Evolutionary conservation across 2,329 filamentous ascomycete genomes (phyloP), one percentile per base, ranked within the genome.

Genomic region (Verticillium longisporum): DNA sequence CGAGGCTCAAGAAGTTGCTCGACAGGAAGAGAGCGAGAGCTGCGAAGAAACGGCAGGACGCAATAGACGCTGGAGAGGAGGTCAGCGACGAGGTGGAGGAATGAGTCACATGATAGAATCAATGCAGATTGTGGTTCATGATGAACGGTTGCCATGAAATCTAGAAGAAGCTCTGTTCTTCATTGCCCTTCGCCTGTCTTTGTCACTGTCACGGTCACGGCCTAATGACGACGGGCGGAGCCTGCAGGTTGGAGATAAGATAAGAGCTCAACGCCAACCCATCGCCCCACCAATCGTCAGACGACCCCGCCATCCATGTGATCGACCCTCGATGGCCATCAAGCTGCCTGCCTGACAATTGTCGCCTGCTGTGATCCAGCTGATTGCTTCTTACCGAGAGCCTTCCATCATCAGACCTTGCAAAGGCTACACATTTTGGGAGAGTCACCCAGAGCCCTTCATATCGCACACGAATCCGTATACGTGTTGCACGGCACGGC

Each of bases 1-100:
- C 92, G 78, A 89, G 88, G 66, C 71, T 98, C 68, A 90, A 89
- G 72, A 91, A 89, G 72, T 73, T 98, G 66, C 73, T 98, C 62
- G 90, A 93, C 26, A 87, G 82, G 77, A 92, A 92, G 74, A 81
- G 78, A 65, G 83, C 86, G 61, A 77, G 85, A 60, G 83, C 81
- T 57, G 83, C 83, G 13, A 86, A 78, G 73, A 82, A 78, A 71
- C 81, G 82, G 64, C 79, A 81, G 64, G 80, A 79, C 64, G 81
- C 79, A 3, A 76, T 80, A 33, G 81, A 82, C 26, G 77, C 77
- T 1, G 80, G 79, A 1, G 81, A 83, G 63, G 79, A 80, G 54
- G 75, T 80, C 6, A 78, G 77, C 53, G 77, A 80, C 6, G 75
- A 78, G 21, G 76, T 79, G 53, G 76, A 75, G 6, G 72, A 72